These are phyloP conservation scores for Coniochaeta sp. DNA, from an alignment of 2,329 filamentous ascomycete species.

Conservation along the genomic window DNA sequence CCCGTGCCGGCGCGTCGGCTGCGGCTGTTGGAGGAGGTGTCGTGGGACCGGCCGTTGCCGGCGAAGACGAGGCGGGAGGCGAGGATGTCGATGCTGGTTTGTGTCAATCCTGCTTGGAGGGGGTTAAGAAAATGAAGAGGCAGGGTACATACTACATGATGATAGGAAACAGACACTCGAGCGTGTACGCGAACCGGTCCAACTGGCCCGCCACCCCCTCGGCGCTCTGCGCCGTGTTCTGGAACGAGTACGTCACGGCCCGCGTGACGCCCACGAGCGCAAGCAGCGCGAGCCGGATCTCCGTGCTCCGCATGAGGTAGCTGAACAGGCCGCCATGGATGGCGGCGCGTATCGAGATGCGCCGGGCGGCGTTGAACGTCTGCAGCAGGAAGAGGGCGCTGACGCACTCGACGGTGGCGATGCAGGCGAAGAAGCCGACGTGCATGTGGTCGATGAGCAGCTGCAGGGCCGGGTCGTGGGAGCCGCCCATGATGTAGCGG, in stretches of 20 bases:
- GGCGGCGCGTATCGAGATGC: conserved; percentile 21
- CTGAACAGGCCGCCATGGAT: conserved; percentile 25
- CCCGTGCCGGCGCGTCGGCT: background rate
- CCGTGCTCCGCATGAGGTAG: conserved; percentile 32
- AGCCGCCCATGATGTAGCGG: conserved; percentile 18
- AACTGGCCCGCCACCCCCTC: conserved; percentile 28
- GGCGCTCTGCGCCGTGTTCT: conserved; percentile 27
- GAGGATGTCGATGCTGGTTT: conserved; percentile 25
- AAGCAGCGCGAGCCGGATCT: conserved; percentile 29
- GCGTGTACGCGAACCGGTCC: conserved; percentile 32
- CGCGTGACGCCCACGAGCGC: conserved; percentile 29
- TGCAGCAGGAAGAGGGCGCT: conserved; percentile 31
- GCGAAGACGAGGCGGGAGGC: conserved; percentile 23
- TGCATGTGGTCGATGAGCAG: conserved; percentile 28
- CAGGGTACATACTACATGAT: conserved; percentile 30
- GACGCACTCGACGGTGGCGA: conserved; percentile 32
- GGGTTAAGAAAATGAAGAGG: background rate
- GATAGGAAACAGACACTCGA: conserved; percentile 34
- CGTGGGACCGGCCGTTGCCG: conserved; percentile 1
- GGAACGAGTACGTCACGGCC: conserved; percentile 34
- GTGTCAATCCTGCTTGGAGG: no score
- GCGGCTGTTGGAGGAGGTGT: conserved; percentile 4
- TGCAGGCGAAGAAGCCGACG: conserved; percentile 32
- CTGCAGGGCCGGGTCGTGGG: conserved; percentile 15
- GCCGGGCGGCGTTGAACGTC: conserved; percentile 26